Evolutionary conservation across 108 stramenopile genomes (phyloP).

Genomic region (Cyclotella choctawhatcheeana): DNA sequence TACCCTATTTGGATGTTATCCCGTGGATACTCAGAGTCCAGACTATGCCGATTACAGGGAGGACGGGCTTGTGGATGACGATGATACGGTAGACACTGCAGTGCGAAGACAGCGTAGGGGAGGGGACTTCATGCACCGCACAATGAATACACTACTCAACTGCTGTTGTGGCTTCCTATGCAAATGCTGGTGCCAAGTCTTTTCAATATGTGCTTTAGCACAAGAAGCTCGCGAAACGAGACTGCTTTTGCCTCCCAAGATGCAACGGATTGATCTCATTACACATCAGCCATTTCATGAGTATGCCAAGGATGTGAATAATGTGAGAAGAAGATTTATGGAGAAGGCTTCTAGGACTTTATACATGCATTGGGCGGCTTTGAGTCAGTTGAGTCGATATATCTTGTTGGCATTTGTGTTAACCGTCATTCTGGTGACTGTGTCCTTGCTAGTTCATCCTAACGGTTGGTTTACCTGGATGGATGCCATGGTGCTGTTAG

Average conservation of each 20-base stretch:
- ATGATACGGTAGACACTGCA: conserved; percentile 27
- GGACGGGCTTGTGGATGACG: conserved; percentile 52
- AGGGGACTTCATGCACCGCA: conserved; percentile 70
- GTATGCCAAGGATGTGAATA: conserved; percentile 80
- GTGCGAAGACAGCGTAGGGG: conserved; percentile 59
- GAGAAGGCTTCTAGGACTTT: conserved; percentile 60
- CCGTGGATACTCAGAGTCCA: conserved; percentile 61
- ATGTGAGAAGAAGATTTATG: conserved; percentile 73
- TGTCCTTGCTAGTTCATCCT: conserved; percentile 70
- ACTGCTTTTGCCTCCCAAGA: conserved; percentile 72
- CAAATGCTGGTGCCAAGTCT: conserved; percentile 84
- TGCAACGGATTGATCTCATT: conserved; percentile 82
- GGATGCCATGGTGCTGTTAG: conserved; percentile 71
- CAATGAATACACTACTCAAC: conserved; percentile 60
- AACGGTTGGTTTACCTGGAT: conserved; percentile 72
- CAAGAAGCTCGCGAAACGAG: conserved; percentile 88
- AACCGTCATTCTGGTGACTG: conserved; percentile 38
- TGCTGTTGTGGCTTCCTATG: conserved; percentile 78
- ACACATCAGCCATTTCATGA: conserved; percentile 90
- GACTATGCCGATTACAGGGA: conserved; percentile 69
- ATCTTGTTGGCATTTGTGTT: conserved; percentile 62
- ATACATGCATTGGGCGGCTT: conserved; percentile 74
- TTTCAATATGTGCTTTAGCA: conserved; percentile 83
- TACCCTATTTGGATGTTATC: conserved; percentile 88
- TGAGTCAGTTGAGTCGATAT: conserved; percentile 74